Percentiles rank a stretch among this genome's conserved stretches.
Conservation (phyloP, 495 filamentous ascomycete genomes). For the Neurospora cerealis region DNA sequence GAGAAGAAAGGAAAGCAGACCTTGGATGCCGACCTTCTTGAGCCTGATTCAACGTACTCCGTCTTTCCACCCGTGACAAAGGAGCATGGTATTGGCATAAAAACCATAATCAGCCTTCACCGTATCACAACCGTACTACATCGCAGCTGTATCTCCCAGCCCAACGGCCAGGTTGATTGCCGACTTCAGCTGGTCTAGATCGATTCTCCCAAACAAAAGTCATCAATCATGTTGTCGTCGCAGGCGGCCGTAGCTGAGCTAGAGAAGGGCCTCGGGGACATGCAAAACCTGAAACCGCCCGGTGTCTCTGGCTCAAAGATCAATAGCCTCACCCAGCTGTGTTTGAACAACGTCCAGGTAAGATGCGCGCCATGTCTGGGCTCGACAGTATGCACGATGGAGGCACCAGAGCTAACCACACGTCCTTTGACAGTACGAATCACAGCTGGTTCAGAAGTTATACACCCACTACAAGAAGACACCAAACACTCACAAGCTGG, state of each 20-base stretch:
- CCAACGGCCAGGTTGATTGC: constrained; percentile 4
- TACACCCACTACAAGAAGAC: constrained; percentile 96
- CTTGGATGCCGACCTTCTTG: background rate
- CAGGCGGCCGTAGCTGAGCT: constrained; percentile 67
- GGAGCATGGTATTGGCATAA: constrained; percentile 24
- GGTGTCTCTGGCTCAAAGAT: constrained; percentile 92
- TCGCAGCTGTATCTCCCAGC: constrained; percentile 2
- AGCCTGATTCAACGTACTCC: constrained; percentile 7
- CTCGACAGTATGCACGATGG: background rate
- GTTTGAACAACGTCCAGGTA: constrained; percentile 91
- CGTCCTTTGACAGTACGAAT: constrained; percentile 63
- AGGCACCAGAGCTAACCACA: constrained; percentile 22
- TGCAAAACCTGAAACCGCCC: constrained; percentile 83
- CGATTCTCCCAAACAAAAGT: background rate
- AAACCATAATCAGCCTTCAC: constrained; percentile 3
- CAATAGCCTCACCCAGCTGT: constrained; percentile 69
- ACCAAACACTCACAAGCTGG: constrained; percentile 90
- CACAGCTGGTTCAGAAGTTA: constrained; percentile 88
- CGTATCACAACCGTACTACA: background rate
- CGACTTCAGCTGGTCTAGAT: constrained; percentile 2
- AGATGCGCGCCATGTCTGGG: constrained; percentile 19
- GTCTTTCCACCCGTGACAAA: constrained; percentile 13
- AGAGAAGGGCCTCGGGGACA: constrained; percentile 79
- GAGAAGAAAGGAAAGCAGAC: constrained; percentile 1
- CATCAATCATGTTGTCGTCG: constrained; percentile 52